These are phyloP conservation scores for Kwoniella sp. DNA, from an alignment of 768 basidiomycete genomes.

Conservation along the genomic window DNA sequence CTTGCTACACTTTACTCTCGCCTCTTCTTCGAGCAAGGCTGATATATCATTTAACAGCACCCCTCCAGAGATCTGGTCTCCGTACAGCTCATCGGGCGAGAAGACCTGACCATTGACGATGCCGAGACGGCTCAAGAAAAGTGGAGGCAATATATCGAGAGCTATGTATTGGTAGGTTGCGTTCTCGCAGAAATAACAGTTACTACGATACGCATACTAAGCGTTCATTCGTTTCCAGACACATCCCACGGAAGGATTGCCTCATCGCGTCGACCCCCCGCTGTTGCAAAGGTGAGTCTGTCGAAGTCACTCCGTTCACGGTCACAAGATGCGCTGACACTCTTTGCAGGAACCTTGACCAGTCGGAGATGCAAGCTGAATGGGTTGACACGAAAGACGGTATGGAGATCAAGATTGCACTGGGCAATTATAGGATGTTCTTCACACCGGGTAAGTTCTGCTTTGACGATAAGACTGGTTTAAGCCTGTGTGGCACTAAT, in stretches of 20 bases:
- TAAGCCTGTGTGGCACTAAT: conserved; percentile 5
- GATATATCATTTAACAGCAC: conserved; percentile 40
- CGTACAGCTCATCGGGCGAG: conserved; percentile 58
- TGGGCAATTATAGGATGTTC: conserved; percentile 55
- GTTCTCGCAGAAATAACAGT: conserved; percentile 18
- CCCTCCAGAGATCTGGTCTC: conserved; percentile 47
- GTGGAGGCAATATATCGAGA: conserved; percentile 59
- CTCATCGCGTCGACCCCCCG: conserved; percentile 56
- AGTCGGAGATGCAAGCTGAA: conserved; percentile 7
- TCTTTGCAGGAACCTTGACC: conserved; percentile 31
- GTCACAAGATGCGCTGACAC: neutral
- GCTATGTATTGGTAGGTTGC: conserved; percentile 56
- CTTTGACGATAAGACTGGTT: too few relatives aligned
- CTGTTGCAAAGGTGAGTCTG: conserved; percentile 52
- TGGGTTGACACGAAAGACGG: conserved; percentile 40
- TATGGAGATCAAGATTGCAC: conserved; percentile 52
- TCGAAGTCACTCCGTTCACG: neutral
- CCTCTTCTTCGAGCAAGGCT: neutral
- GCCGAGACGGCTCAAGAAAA: conserved; percentile 57
- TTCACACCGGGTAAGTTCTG: conserved; percentile 53
- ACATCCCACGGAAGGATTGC: conserved; percentile 58
- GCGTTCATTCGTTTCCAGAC: conserved; percentile 36
- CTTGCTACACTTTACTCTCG: neutral
- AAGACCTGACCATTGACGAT: conserved; percentile 60
- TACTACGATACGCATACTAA: neutral